phyloP scores from a whole-genome alignment of 805 yeast genomes.

The Barnettozyma vustinii region DNA sequence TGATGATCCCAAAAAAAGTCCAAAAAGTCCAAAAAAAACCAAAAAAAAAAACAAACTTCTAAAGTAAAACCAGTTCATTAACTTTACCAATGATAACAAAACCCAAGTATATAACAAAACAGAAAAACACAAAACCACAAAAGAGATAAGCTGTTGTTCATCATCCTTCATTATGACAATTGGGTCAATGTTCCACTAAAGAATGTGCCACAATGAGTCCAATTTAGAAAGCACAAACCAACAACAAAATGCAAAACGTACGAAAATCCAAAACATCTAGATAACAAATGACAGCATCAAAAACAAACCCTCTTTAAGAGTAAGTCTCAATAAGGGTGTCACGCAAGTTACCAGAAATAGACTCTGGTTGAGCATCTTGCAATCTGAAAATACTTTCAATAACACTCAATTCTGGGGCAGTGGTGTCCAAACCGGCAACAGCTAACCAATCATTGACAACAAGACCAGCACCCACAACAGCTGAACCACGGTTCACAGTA shows the following conservation, averaged over 20 bases:
- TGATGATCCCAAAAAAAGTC: conserved; percentile 1
- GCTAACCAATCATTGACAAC: conserved; percentile 98
- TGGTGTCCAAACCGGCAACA: conserved; percentile 93
- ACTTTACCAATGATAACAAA: conserved; percentile 3
- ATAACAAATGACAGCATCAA: background rate
- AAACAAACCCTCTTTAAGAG: conserved; percentile 44
- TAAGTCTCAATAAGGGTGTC: conserved; percentile 91
- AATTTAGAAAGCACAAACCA: background rate
- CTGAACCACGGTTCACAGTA: conserved; percentile 94
- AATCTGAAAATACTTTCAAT: conserved; percentile 93
- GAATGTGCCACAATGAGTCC: background rate
- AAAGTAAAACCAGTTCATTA: background rate
- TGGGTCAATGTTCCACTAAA: background rate
- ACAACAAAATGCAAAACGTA: conserved; percentile 4
- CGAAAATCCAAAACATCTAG: background rate
- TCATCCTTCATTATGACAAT: background rate
- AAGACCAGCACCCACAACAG: conserved; percentile 98
- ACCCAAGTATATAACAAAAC: conserved; percentile 2
- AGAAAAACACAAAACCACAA: conserved; percentile 3
- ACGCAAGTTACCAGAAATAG: conserved; percentile 79
- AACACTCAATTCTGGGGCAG: conserved; percentile 97
- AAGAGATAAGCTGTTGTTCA: background rate
- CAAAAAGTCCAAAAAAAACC: conserved; percentile 5
- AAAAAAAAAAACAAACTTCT: conserved; percentile 1
- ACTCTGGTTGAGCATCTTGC: conserved; percentile 86